These are phyloP conservation scores for Yamadazyma songkhlaensis DNA, from an alignment of 1,139 yeast species.

Conservation along the genomic window DNA sequence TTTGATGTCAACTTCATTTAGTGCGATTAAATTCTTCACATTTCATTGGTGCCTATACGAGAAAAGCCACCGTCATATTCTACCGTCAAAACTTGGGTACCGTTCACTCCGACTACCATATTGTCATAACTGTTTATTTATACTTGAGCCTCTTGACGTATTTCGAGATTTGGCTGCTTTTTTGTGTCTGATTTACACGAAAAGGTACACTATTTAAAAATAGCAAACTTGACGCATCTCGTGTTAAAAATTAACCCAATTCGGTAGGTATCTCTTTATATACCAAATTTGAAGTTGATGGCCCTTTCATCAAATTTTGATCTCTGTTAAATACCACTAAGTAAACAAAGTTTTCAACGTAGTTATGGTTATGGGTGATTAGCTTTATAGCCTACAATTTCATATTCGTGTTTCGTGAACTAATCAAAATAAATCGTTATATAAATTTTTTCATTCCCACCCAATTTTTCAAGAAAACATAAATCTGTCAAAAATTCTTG, in stretches of 20 bases:
- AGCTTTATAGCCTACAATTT: slow-evolving; percentile 1
- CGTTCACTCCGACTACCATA: no score
- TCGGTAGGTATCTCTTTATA: background rate
- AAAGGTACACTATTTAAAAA: background rate
- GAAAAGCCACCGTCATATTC: no score
- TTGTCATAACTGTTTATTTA: no score
- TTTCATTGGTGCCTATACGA: no score
- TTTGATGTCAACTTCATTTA: slow-evolving; percentile 3
- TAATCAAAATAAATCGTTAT: background rate
- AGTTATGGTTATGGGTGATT: background rate
- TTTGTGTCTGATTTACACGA: background rate
- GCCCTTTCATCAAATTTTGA: slow-evolving; percentile 1
- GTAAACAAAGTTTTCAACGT: no score
- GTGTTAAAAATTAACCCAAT: background rate
- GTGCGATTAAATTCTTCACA: background rate
- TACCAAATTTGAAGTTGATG: background rate
- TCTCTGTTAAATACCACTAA: background rate
- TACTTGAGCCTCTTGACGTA: no score
- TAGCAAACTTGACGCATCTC: background rate
- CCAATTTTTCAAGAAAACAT: no score
- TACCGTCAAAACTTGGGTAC: no score
- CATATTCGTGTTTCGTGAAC: slow-evolving; percentile 1
- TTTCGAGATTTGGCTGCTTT: no score
- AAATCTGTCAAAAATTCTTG: no score
- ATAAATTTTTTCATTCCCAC: background rate